Percentiles rank a stretch among this genome's conserved stretches.
These are phyloP conservation scores for Cornus controversa DNA, from an alignment of 148 eudicot species.

Conservation along the genomic window DNA sequence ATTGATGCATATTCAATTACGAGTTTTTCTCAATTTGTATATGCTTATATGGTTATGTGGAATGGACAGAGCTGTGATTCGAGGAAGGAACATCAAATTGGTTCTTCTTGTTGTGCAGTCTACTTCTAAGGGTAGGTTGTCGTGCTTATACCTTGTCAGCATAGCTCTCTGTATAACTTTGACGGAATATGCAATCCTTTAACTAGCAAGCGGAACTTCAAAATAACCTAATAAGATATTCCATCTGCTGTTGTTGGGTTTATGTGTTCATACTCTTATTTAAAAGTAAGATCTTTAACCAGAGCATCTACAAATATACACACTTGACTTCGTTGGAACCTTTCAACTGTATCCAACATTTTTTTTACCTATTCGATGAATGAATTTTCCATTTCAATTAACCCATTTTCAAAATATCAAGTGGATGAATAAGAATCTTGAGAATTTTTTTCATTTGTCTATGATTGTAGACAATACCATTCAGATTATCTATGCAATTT, in stretches of 20 bases:
- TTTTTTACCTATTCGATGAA: no score
- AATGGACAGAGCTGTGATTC: conserved; percentile 53
- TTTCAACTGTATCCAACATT: no score
- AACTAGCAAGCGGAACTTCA: neutral
- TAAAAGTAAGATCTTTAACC: neutral
- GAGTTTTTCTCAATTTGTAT: neutral
- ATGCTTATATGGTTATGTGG: conserved; percentile 11
- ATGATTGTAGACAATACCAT: no score
- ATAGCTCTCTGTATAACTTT: neutral
- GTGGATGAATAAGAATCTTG: no score
- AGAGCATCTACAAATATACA: neutral
- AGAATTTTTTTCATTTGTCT: no score
- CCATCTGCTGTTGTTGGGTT: neutral
- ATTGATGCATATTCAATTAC: neutral
- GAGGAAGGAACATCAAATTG: conserved; percentile 79
- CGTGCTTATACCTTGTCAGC: neutral
- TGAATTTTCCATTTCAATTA: no score
- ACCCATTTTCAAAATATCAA: no score
- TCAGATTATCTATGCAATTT: no score
- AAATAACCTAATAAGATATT: neutral
- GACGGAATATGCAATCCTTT: neutral
- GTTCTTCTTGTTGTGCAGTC: conserved; percentile 64
- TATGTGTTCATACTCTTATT: neutral
- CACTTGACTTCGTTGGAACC: no score
- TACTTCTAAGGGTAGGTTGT: conserved; percentile 53